These are phyloP conservation scores for Trametes cinnabarina DNA, from an alignment of 768 basidiomycete genomes.

Conservation along the genomic window DNA sequence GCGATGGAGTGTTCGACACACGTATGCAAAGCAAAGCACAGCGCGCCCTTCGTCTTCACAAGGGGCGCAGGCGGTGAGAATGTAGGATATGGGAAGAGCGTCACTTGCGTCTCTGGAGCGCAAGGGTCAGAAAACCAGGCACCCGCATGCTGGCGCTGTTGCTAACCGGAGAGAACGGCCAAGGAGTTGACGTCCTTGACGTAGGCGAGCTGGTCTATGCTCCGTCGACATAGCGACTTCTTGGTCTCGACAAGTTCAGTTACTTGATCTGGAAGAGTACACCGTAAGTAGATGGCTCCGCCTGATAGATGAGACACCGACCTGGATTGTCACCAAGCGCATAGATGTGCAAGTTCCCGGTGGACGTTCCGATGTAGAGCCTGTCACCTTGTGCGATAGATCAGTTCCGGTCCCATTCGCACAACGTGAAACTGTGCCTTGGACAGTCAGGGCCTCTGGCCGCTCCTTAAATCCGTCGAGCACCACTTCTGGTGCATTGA, in stretches of 20 bases:
- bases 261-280: conserved; percentile 25
- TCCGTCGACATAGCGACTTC: conserved; percentile 59
- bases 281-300: conserved; percentile 1
- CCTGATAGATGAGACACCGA: conserved; percentile 24
- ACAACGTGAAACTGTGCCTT: conserved; percentile 33
- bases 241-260: conserved; percentile 58
- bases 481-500: conserved; percentile 25
- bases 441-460: conserved; percentile 44
- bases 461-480: conserved; percentile 47
- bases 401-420: conserved; percentile 5
- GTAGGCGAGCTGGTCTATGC: conserved; percentile 87
- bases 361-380: conserved; percentile 61
- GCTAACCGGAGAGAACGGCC: conserved; percentile 77
- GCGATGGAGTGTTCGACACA: conserved; percentile 47
- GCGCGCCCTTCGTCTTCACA: conserved; percentile 72
- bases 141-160: not conserved
- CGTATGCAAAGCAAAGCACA: conserved; percentile 78
- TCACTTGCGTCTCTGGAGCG: conserved; percentile 62
- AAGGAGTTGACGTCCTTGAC: conserved; percentile 86
- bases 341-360: conserved; percentile 56
- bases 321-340: conserved; percentile 40
- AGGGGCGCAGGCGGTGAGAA: conserved; percentile 71
- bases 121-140: not conserved
- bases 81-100: conserved; percentile 73
- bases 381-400: conserved; percentile 42